Percentiles rank a stretch among this genome's conserved stretches.
These are phyloP conservation scores for Trichosporon coremiiforme DNA, from an alignment of 1,284 basidiomycete species.

Conservation along the genomic window DNA sequence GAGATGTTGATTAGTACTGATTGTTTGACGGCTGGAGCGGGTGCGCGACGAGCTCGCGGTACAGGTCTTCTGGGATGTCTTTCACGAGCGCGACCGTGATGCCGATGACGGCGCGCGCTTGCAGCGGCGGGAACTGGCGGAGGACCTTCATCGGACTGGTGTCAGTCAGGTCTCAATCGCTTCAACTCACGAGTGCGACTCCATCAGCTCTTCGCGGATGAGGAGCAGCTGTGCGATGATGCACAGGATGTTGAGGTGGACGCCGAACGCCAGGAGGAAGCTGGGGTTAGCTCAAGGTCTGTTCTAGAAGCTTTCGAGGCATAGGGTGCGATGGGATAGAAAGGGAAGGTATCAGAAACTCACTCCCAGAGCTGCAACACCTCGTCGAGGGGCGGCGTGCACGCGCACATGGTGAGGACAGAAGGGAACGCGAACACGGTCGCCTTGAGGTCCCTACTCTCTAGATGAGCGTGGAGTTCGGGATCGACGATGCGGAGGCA, in stretches of 20 bases:
- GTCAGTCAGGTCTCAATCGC: constrained; percentile 15
- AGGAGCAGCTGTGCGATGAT: constrained; percentile 91
- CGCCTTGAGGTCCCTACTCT: constrained; percentile 91
- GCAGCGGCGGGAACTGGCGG: constrained; percentile 88
- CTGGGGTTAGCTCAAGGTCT: constrained; percentile 30
- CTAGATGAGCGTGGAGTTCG: constrained; percentile 76
- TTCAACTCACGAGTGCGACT: constrained; percentile 69
- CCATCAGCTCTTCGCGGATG: constrained; percentile 86
- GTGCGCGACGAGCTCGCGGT: constrained; percentile 84
- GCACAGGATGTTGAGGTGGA: constrained; percentile 92
- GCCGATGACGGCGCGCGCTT: constrained; percentile 82
- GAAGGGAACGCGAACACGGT: constrained; percentile 98
- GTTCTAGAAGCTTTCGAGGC: too few relatives aligned
- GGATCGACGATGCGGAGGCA: constrained; percentile 89
- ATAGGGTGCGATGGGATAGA: not conserved
- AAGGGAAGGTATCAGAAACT: constrained; percentile 30
- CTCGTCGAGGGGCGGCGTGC: constrained; percentile 92
- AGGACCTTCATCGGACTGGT: constrained; percentile 88
- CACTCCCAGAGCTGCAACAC: constrained; percentile 90
- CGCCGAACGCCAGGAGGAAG: constrained; percentile 92
- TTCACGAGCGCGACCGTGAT: constrained; percentile 90
- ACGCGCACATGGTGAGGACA: constrained; percentile 90
- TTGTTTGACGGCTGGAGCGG: constrained; percentile 55
- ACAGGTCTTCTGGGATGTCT: constrained; percentile 83
- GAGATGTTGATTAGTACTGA: not conserved